Evolutionary conservation across 2,329 filamentous ascomycete species (phyloP).

Genomic region (Lachnellula arida): DNA sequence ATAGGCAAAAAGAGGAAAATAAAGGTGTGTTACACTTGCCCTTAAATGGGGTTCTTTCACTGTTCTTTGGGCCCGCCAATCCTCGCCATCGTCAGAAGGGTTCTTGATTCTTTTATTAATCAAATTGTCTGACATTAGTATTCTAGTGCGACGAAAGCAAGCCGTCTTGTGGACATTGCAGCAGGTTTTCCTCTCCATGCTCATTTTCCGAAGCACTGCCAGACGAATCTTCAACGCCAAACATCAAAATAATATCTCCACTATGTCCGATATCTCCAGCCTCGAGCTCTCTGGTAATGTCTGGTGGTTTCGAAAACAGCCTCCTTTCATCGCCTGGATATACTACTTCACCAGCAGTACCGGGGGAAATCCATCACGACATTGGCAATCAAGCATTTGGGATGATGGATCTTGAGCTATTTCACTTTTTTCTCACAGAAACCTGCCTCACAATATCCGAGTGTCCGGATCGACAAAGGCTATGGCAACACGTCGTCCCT

Average conservation of each 20-base stretch:
- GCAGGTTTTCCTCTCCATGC: constrained; percentile 13
- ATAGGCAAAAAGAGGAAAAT: too few relatives aligned
- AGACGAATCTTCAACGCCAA: not conserved
- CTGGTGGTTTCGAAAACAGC: too few relatives aligned
- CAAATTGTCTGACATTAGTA: not conserved
- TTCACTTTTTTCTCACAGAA: constrained; percentile 17
- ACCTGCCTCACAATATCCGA: constrained; percentile 13
- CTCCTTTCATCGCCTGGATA: too few relatives aligned
- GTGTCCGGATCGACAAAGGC: not conserved
- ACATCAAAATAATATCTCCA: not conserved
- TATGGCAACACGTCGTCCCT: constrained; percentile 17
- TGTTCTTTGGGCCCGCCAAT: not conserved
- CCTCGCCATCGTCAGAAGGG: not conserved
- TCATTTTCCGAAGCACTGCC: constrained; percentile 3
- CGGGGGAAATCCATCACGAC: not conserved
- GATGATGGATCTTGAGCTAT: constrained; percentile 16
- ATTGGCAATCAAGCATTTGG: constrained; percentile 1
- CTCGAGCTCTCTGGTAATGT: too few relatives aligned
- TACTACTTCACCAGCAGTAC: too few relatives aligned
- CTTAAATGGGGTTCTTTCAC: not conserved
- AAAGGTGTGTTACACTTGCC: too few relatives aligned
- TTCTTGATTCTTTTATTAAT: constrained; percentile 2
- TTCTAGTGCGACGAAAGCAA: constrained; percentile 21
- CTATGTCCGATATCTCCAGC: not conserved
- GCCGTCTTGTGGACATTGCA: constrained; percentile 18